Percentiles rank a stretch among this genome's conserved stretches.
These are phyloP conservation scores for Penicillium sp. DNA, from an alignment of 2,329 filamentous ascomycete genomes.

Conservation along the genomic window DNA sequence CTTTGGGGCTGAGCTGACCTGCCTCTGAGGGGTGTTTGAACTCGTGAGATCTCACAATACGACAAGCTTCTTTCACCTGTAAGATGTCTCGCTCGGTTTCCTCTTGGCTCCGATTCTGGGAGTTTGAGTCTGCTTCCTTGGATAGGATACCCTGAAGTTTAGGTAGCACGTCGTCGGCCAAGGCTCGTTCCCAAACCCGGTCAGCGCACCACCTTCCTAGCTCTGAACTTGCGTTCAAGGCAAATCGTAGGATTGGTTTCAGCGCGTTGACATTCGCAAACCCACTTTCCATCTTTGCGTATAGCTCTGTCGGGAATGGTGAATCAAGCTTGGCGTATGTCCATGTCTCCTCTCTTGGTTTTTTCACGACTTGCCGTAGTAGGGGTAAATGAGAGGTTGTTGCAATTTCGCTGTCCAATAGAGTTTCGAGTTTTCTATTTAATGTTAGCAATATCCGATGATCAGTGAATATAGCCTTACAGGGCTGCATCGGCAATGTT, in stretches of 20 bases:
- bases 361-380: slow-evolving; percentile 54
- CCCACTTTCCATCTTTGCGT: slow-evolving; percentile 50
- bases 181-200: slow-evolving; percentile 66
- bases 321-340: slow-evolving; percentile 50
- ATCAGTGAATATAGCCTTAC: slow-evolving; percentile 22
- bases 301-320: slow-evolving; percentile 61
- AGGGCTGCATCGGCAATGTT: slow-evolving; percentile 65
- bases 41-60: slow-evolving; percentile 51
- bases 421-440: slow-evolving; percentile 60
- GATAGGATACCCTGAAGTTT: slow-evolving; percentile 54
- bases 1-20: slow-evolving; percentile 65
- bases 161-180: slow-evolving; percentile 58
- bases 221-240: slow-evolving; percentile 56
- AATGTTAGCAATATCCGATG: slow-evolving; percentile 4
- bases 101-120: slow-evolving; percentile 17
- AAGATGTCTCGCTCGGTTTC: slow-evolving; percentile 51
- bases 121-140: slow-evolving; percentile 8
- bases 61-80: slow-evolving; percentile 55
- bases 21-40: slow-evolving; percentile 41
- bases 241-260: slow-evolving; percentile 54
- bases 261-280: slow-evolving; percentile 53
- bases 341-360: slow-evolving; percentile 56
- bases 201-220: slow-evolving; percentile 84
- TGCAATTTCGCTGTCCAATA: slow-evolving; percentile 77
- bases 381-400: slow-evolving; percentile 62